Percentiles rank a stretch among this genome's conserved stretches.
phyloP scores from a whole-genome alignment of 805 yeast species.

The Saturnispora saitoi region DNA sequence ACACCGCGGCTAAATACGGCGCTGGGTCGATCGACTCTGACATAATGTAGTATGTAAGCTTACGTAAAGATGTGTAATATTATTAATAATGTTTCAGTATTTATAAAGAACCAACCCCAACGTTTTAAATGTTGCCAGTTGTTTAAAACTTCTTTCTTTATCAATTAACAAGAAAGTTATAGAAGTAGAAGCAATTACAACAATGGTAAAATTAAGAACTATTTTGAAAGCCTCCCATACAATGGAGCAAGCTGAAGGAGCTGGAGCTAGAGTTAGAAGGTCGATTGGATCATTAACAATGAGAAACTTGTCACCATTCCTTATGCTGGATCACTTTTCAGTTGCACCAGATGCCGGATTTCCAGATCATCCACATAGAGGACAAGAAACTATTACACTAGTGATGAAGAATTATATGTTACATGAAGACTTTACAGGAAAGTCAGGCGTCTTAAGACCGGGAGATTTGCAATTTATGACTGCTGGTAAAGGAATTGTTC shows the following conservation, averaged over 20 bases:
- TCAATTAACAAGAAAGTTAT: no score
- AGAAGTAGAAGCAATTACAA: neutral
- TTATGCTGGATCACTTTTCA: conserved; percentile 73
- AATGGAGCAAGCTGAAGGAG: conserved; percentile 73
- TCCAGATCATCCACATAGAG: conserved; percentile 79
- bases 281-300: conserved; percentile 62
- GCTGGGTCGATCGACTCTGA: conserved; percentile 1
- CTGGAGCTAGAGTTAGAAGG: conserved; percentile 79
- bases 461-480: conserved; percentile 94
- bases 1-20: conserved; percentile 6
- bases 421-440: conserved; percentile 82
- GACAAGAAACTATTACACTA: conserved; percentile 73
- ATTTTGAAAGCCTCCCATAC: conserved; percentile 48
- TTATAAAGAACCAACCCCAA: no score
- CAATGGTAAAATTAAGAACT: conserved; percentile 35
- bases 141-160: no score
- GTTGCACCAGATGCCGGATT: conserved; percentile 62
- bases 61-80: no score
- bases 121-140: no score
- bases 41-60: neutral
- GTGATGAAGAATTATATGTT: conserved; percentile 59
- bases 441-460: conserved; percentile 63
- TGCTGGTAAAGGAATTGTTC: conserved; percentile 82
- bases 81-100: no score
- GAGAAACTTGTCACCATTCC: conserved; percentile 74